phyloP scores from a whole-genome alignment of 2,329 filamentous ascomycete species.

The Hypoxylon sp. region DNA sequence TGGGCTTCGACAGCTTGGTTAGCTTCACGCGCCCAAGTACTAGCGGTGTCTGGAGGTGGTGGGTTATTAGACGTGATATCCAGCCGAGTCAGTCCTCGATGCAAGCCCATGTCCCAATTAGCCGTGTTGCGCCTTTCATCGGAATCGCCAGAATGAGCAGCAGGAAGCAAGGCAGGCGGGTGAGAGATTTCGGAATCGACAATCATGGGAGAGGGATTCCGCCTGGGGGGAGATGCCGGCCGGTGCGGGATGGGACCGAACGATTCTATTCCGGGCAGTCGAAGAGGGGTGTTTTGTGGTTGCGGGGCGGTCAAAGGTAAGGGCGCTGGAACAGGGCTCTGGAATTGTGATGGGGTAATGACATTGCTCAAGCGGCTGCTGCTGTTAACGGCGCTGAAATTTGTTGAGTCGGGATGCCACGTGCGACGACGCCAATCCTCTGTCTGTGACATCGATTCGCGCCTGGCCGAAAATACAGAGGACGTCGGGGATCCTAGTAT shows the following conservation, averaged over 20 bases:
- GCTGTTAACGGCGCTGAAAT: slow-evolving; percentile 69
- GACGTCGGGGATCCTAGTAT: slow-evolving; percentile 75
- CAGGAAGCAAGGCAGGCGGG: slow-evolving; percentile 53
- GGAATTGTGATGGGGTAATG: slow-evolving; percentile 74
- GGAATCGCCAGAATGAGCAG: slow-evolving; percentile 50
- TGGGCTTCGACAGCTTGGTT: slow-evolving; percentile 68
- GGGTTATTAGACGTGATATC: slow-evolving; percentile 68
- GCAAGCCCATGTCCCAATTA: slow-evolving; percentile 74
- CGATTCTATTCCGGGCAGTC: slow-evolving; percentile 90
- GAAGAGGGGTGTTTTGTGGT: slow-evolving; percentile 70
- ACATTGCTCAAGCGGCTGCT: slow-evolving; percentile 82
- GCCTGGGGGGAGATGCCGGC: slow-evolving; percentile 71
- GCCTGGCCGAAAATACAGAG: slow-evolving; percentile 71
- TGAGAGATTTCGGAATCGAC: slow-evolving; percentile 67
- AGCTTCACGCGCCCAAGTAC: slow-evolving; percentile 68
- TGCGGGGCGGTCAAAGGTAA: slow-evolving; percentile 60
- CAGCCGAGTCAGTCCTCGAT: slow-evolving; percentile 74
- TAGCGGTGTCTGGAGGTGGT: slow-evolving; percentile 64
- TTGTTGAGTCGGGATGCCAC: slow-evolving; percentile 86
- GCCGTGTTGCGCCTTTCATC: slow-evolving; percentile 65
- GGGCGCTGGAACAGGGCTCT: slow-evolving; percentile 63
- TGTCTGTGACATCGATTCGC: slow-evolving; percentile 73
- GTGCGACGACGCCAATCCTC: slow-evolving; percentile 87
- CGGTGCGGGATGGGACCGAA: slow-evolving; percentile 82
- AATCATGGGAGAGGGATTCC: slow-evolving; percentile 81